Evolutionary conservation across 768 basidiomycete species (phyloP).

Genomic region (Russula brevipes): DNA sequence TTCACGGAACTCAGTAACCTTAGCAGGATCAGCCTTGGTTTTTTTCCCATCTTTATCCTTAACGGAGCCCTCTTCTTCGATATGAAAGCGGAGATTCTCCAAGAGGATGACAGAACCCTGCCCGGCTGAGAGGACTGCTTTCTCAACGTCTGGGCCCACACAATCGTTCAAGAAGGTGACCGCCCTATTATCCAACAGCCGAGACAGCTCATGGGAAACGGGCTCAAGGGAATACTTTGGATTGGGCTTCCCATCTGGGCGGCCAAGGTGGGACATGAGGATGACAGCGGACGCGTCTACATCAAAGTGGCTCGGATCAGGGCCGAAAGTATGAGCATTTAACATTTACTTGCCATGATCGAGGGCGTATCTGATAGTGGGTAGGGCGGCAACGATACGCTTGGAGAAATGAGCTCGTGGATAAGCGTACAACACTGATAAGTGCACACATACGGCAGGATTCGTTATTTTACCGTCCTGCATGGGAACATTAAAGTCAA

Average conservation of each 20-base stretch:
- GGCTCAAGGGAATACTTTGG: slow-evolving; percentile 88
- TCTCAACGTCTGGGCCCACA: slow-evolving; percentile 81
- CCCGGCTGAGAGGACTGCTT: slow-evolving; percentile 61
- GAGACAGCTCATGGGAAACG: slow-evolving; percentile 74
- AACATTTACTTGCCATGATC: slow-evolving; percentile 55
- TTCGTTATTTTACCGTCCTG: slow-evolving; percentile 91
- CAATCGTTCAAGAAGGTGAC: slow-evolving; percentile 83
- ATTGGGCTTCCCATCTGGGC: slow-evolving; percentile 88
- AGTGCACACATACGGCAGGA: slow-evolving; percentile 66
- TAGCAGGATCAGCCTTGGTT: slow-evolving; percentile 82
- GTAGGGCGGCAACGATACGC: slow-evolving; percentile 96
- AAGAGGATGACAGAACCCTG: slow-evolving; percentile 78
- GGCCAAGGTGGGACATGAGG: slow-evolving; percentile 97
- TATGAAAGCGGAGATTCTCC: slow-evolving; percentile 98
- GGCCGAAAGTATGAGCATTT: background rate
- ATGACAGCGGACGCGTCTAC: slow-evolving; percentile 76
- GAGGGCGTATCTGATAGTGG: slow-evolving; percentile 91
- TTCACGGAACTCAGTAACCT: slow-evolving; percentile 80
- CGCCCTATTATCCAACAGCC: slow-evolving; percentile 53
- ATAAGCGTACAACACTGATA: slow-evolving; percentile 11
- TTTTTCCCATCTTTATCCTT: slow-evolving; percentile 95
- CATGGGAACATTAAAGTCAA: slow-evolving; percentile 95
- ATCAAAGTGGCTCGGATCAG: slow-evolving; percentile 18
- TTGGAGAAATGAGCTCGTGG: slow-evolving; percentile 32
- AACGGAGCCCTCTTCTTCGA: slow-evolving; percentile 92